Conservation (phyloP, 768 basidiomycete genomes). For the Strobilomyces confusus region DNA sequence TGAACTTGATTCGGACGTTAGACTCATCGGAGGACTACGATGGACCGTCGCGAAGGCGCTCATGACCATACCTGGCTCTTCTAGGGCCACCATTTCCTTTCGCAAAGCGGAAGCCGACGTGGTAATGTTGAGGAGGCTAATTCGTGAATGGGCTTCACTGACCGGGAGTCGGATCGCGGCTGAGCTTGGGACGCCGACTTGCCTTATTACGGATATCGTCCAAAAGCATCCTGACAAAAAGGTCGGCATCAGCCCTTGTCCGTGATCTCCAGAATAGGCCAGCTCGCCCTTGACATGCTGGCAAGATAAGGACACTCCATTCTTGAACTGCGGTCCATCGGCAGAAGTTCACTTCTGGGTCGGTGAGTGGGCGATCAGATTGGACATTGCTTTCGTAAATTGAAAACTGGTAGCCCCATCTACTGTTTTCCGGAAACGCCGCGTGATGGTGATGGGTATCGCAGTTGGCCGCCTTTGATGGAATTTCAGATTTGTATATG, state of each 20-base stretch:
- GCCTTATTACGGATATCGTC: neutral
- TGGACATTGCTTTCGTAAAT: neutral
- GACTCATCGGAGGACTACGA: neutral
- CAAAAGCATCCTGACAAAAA: neutral
- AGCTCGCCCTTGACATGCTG: neutral
- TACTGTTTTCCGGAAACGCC: neutral
- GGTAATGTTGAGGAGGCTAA: neutral
- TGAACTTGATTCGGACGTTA: neutral
- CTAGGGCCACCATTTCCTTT: neutral
- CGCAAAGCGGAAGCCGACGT: neutral
- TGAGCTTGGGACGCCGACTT: neutral
- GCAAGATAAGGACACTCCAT: neutral
- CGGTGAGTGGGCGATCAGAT: neutral
- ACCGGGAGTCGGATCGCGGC: neutral
- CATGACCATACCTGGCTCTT: neutral
- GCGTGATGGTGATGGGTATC: neutral
- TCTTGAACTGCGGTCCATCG: neutral
- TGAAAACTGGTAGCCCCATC: neutral
- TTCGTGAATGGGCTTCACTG: neutral
- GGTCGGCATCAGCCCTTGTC: neutral
- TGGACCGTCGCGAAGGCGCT: neutral
- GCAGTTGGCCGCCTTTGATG: neutral
- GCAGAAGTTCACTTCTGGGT: neutral
- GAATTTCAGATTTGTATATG: neutral
- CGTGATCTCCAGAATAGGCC: neutral